A percentile compares a stretch with the other conserved stretches of the same genome.
phyloP scores from a whole-genome alignment of 176 grass and related monocot genomes.

The Juncus effusus region DNA sequence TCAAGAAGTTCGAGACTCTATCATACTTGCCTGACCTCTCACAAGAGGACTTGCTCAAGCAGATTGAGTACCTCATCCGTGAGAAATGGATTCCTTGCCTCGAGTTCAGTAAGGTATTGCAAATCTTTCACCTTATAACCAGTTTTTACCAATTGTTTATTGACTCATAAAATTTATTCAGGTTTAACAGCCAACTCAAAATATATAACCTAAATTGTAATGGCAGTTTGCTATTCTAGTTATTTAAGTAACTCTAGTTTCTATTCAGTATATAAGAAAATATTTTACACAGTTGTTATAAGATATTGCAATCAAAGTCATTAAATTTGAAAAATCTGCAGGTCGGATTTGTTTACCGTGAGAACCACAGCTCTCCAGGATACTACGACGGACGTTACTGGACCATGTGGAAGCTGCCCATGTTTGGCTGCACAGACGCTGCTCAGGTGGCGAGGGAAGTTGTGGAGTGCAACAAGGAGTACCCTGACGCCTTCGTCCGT shows the following conservation, averaged over 20 bases:
- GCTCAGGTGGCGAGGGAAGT: slow-evolving; percentile 50
- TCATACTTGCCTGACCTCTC: slow-evolving; percentile 57
- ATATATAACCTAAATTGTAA: not conserved
- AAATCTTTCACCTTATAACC: not conserved
- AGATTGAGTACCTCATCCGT: slow-evolving; percentile 70
- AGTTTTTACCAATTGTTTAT: not conserved
- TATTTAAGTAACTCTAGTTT: not conserved
- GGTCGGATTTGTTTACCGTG: slow-evolving; percentile 52
- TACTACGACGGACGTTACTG: slow-evolving; percentile 89
- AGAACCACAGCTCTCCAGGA: slow-evolving; percentile 39
- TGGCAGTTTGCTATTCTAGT: not conserved
- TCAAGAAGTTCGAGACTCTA: slow-evolving; percentile 88
- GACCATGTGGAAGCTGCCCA: slow-evolving; percentile 96
- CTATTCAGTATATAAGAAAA: not conserved
- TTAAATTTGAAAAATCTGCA: not conserved
- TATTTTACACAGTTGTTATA: not conserved
- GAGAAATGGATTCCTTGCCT: slow-evolving; percentile 59
- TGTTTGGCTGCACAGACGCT: slow-evolving; percentile 79
- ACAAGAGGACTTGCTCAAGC: slow-evolving; percentile 47
- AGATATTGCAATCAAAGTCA: not conserved
- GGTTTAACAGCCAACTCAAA: not conserved
- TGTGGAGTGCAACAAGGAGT: slow-evolving; percentile 42
- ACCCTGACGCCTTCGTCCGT: slow-evolving; percentile 35
- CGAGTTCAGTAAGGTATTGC: slow-evolving; percentile 54
- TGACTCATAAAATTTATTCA: not conserved